Conservation (phyloP, 306 rosid species). For the Fragaria nilgerrensis region DNA sequence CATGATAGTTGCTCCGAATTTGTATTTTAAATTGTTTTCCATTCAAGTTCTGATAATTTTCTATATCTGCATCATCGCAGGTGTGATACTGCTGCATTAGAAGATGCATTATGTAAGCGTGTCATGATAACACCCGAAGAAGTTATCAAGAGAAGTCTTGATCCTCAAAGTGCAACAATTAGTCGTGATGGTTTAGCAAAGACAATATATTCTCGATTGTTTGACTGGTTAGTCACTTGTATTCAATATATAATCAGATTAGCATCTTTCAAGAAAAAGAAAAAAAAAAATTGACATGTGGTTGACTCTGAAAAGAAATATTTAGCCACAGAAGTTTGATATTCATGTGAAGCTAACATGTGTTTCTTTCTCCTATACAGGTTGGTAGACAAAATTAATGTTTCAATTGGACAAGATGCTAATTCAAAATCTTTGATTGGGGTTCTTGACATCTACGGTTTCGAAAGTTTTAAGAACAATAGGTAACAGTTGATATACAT, state of each 20-base stretch:
- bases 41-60: constrained; percentile 24
- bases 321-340: constrained; percentile 21
- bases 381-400: constrained; percentile 95
- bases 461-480: constrained; percentile 94
- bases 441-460: constrained; percentile 97
- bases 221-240: constrained; percentile 72
- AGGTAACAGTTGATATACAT: constrained; percentile 57
- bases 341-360: constrained; percentile 21
- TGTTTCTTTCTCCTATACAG: constrained; percentile 36
- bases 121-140: constrained; percentile 99
- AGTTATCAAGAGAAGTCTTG: constrained; percentile 90
- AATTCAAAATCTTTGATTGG: constrained; percentile 83
- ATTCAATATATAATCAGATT: background rate
- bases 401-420: constrained; percentile 91
- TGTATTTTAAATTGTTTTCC: constrained; percentile 16
- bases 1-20: constrained; percentile 11
- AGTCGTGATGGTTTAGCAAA: constrained; percentile 96
- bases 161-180: constrained; percentile 88
- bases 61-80: constrained; percentile 43
- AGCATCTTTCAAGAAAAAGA: background rate
- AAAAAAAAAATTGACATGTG: background rate
- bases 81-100: constrained; percentile 69
- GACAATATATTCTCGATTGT: constrained; percentile 86
- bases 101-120: constrained; percentile 97
- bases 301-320: constrained; percentile 1